These are phyloP conservation scores for Arthonia radiata DNA, from an alignment of 495 filamentous ascomycete species.

Conservation along the genomic window DNA sequence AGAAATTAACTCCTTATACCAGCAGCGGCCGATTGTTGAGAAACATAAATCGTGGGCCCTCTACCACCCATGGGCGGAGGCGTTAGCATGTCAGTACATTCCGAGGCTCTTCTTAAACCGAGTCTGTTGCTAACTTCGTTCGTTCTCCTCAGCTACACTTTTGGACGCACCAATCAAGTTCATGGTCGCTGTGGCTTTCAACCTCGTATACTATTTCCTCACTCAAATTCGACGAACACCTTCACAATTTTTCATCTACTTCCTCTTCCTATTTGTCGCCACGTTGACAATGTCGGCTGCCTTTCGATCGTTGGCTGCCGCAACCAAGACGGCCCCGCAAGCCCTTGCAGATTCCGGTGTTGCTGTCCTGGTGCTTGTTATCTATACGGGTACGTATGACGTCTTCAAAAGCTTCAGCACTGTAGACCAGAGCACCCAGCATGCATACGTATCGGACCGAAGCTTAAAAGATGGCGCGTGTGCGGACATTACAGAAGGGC, in stretches of 20 bases:
- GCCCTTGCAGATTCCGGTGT: slow-evolving; percentile 27
- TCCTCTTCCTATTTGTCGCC: slow-evolving; percentile 33
- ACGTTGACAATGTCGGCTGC: slow-evolving; percentile 60
- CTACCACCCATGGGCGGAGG: slow-evolving; percentile 36
- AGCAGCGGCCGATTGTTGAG: slow-evolving; percentile 35
- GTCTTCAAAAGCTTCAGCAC: no score
- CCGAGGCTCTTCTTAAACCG: no score
- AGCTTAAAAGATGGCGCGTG: no score
- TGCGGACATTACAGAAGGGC: no score
- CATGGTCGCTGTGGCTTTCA: slow-evolving; percentile 22
- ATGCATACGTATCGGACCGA: no score
- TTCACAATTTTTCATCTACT: slow-evolving; percentile 64
- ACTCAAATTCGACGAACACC: slow-evolving; percentile 38
- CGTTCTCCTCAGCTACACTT: no score
- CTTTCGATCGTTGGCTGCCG: slow-evolving; percentile 49
- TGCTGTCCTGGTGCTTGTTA: slow-evolving; percentile 34
- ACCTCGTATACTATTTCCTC: slow-evolving; percentile 33
- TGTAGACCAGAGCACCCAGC: no score
- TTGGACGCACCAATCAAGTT: slow-evolving; percentile 34
- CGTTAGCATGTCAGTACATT: slow-evolving; percentile 30
- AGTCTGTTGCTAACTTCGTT: no score
- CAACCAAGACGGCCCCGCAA: slow-evolving; percentile 22
- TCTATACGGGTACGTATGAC: no score
- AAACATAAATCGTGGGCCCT: slow-evolving; percentile 43
- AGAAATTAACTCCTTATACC: slow-evolving; percentile 35